These are phyloP conservation scores for Ploettnerulaceae sp. DNA, from an alignment of 2,329 filamentous ascomycete genomes.

Conservation along the genomic window DNA sequence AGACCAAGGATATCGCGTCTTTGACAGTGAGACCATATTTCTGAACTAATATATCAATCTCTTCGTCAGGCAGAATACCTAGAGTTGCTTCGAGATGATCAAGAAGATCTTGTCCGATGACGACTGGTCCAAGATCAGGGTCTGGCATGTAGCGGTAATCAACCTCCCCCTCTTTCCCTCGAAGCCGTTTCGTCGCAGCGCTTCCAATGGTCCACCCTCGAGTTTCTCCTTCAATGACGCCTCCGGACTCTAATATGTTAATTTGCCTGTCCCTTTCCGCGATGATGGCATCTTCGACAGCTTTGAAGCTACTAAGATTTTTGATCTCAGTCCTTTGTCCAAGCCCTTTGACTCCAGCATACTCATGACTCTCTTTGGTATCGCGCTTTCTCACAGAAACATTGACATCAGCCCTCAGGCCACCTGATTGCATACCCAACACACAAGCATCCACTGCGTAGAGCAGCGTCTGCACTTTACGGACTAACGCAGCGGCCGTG, in stretches of 20 bases:
- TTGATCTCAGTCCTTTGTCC: slow-evolving; percentile 96
- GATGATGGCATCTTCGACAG: slow-evolving; percentile 89
- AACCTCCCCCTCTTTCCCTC: slow-evolving; percentile 93
- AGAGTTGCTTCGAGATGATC: slow-evolving; percentile 56
- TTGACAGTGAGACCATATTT: slow-evolving; percentile 68
- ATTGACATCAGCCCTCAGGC: slow-evolving; percentile 89
- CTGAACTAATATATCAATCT: slow-evolving; percentile 56
- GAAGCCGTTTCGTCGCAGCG: slow-evolving; percentile 72
- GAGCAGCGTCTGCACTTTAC: slow-evolving; percentile 80
- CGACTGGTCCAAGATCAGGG: slow-evolving; percentile 76
- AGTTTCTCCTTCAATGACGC: slow-evolving; percentile 76
- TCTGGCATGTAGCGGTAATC: slow-evolving; percentile 99
- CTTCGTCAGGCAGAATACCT: slow-evolving; percentile 67
- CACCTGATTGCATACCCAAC: slow-evolving; percentile 88
- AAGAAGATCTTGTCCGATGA: slow-evolving; percentile 69
- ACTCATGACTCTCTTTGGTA: slow-evolving; percentile 39
- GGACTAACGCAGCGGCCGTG: slow-evolving; percentile 81
- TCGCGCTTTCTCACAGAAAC: slow-evolving; percentile 69
- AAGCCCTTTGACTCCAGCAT: slow-evolving; percentile 56
- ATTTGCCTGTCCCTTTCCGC: slow-evolving; percentile 91
- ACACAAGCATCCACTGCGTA: slow-evolving; percentile 79
- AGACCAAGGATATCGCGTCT: slow-evolving; percentile 76
- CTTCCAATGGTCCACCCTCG: slow-evolving; percentile 86
- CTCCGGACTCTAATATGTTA: slow-evolving; percentile 67
- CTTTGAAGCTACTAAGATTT: slow-evolving; percentile 91